Evolutionary conservation across 768 basidiomycete species (phyloP), one percentile per base, ranked within the genome.

Genomic region (Tulasnella sp.): DNA sequence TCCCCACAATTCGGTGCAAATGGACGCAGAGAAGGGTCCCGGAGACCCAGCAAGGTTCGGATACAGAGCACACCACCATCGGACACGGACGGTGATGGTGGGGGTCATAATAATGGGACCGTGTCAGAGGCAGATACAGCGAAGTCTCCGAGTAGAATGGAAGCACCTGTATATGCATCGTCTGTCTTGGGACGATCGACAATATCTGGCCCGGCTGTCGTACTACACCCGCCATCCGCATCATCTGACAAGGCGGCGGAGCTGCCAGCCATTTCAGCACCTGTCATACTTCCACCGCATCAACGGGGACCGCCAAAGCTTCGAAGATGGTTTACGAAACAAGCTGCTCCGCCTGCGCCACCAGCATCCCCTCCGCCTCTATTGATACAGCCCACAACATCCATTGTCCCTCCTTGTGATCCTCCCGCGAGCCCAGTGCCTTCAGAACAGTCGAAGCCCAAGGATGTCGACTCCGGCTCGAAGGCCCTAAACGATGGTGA

Each of bases 61-160:
- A 56, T 56, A 32, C 34, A 56, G 54, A 56, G 54, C 41, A 56
- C 54, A 19, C 54, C 54, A 11, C 54, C 54, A 8, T 56, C 54
- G 13, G 54, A 56, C 19, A 21, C 15, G 29, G 52, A 54, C 15
- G 29, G 21, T 9, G 29, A 7, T 8, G n/a, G n/a, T n/a, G n/a
- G n/a, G n/a, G n/a, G n/a, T n/a, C n/a, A n/a, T n/a, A n/a, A n/a
- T n/a, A n/a, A n/a, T 48, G 23, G 13, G 23, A 21, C 23, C 8
- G 13, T 19, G 9, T 30, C 3, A 3, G 9, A 10, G 9, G 19
- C 23, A 52, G 19, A 13, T 17, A 38, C 30, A 38, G n/a, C 34
- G 52, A 24, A 29, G 30, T n/a, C 32, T 19, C 30, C 8, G 17
- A 30, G 38, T 24, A 30, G 30, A 29, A 11, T 43, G 41, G 32